These are phyloP conservation scores for Sistotremastrum suecicum DNA, from an alignment of 768 basidiomycete genomes.

Conservation along the genomic window DNA sequence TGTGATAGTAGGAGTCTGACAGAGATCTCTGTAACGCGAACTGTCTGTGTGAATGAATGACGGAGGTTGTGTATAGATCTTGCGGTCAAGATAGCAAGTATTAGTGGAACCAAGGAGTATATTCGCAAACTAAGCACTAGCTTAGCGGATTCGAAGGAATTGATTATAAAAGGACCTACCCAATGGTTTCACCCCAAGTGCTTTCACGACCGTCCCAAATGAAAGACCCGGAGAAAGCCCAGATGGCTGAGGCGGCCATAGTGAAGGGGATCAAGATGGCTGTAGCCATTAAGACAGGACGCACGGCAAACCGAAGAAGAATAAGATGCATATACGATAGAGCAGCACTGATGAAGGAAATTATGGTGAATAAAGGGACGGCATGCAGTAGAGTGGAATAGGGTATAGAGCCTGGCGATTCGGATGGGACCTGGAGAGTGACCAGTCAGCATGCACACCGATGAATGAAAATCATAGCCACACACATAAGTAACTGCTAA, in stretches of 20 bases:
- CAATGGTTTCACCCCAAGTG: conserved; percentile 73
- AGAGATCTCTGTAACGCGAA: conserved; percentile 17
- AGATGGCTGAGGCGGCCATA: conserved; percentile 58
- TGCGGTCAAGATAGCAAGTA: conserved; percentile 57
- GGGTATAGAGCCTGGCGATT: conserved; percentile 20
- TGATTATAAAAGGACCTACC: conserved; percentile 30
- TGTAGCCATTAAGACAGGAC: conserved; percentile 69
- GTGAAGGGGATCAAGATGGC: conserved; percentile 64
- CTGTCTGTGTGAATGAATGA: conserved; percentile 39
- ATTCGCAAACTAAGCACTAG: conserved; percentile 42
- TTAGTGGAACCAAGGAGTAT: conserved; percentile 63
- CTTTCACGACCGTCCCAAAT: conserved; percentile 43
- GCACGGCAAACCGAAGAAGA: conserved; percentile 67
- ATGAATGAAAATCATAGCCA: conserved; percentile 3
- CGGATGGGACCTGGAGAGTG: conserved; percentile 13
- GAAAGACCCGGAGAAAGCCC: conserved; percentile 76
- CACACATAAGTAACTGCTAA: conserved; percentile 45
- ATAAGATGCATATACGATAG: conserved; percentile 64
- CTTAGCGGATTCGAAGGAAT: conserved; percentile 7
- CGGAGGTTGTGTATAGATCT: conserved; percentile 52
- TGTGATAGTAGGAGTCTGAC: conserved; percentile 42
- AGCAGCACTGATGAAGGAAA: conserved; percentile 55
- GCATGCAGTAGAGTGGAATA: conserved; percentile 67
- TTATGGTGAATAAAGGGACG: conserved; percentile 58
- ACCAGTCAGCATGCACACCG: conserved; percentile 15